Evolutionary conservation across 1,284 basidiomycete species (phyloP).

Genomic region (Cystobasidium slooffiae): DNA sequence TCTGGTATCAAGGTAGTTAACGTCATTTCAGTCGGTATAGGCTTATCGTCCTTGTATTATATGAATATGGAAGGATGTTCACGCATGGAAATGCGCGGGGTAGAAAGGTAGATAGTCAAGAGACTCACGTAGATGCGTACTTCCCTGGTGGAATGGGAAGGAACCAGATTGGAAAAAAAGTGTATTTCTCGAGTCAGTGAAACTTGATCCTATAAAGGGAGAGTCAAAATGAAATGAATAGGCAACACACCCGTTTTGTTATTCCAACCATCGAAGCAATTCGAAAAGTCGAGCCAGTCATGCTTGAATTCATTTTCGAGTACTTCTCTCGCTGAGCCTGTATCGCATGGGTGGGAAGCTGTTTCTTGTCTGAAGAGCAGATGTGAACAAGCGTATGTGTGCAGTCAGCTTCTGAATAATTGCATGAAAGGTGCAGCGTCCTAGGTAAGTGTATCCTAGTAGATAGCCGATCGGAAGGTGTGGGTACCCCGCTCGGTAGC

Average conservation of each 20-base stretch:
- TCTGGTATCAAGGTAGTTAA: background rate
- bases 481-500: background rate
- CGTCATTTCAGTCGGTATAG: too few species aligned
- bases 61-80: too few species aligned
- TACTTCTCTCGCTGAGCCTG: slow-evolving; percentile 29
- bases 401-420: background rate
- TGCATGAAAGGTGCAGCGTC: background rate
- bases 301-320: slow-evolving; percentile 24
- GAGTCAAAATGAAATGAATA: background rate
- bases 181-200: too few species aligned
- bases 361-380: slow-evolving; percentile 29
- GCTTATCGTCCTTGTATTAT: too few species aligned
- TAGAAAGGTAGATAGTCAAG: background rate
- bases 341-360: slow-evolving; percentile 41
- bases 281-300: slow-evolving; percentile 33
- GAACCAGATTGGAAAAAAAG: too few species aligned
- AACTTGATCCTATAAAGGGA: background rate
- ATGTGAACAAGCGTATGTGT: background rate
- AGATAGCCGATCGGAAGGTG: background rate
- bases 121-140: slow-evolving; percentile 23
- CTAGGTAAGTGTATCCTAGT: background rate
- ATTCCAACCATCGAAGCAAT: slow-evolving; percentile 37
- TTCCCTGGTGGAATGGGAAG: background rate
- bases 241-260: slow-evolving; percentile 22
- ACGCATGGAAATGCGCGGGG: too few species aligned